Evolutionary conservation across 129 eudicot species (phyloP), one percentile per base, ranked within the genome.

Genomic region (Scalesia atractyloides): DNA sequence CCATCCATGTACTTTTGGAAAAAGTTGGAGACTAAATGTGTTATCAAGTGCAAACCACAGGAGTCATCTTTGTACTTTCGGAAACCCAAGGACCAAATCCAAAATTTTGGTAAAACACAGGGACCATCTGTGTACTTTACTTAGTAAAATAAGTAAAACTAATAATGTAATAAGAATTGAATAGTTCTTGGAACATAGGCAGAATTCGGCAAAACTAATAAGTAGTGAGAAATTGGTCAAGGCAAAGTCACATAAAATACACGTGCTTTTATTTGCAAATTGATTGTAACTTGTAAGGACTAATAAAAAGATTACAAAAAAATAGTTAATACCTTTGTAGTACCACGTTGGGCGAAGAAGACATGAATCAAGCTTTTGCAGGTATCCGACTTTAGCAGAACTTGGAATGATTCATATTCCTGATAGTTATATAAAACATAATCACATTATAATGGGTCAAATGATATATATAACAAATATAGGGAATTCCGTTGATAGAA

Each of bases 341-440:
- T 91, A 62, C 90, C 92, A 73, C 97, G 96, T 70, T 88, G 97
- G 16, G 96, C 84, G 83, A 91, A 91, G 85, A 91, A 91, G 75
- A 91, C 60, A 79, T 91, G 85, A 58, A 91, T 88, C 86, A 91
- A 88, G 79, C 92, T 79, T 84, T 73, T 91, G 87, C 93, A 84
- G 66, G 93, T 88, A 66, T 88, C 91, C 9, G 96, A 86, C 57
- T 76, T 82, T 49, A 86, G 72, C 63, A 91, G 89, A 50, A 47
- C 78, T 82, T 86, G 82, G 54, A 64, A 74, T 19, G 14, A 46
- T 41, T 53, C 46, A 34, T 37, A 14, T 76, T 95, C 99, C 99
- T 95, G 87, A 48, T 81, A 76, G 33, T 69, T 39, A 70, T 18
- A 80, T 44, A 64, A n/a, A 70, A 37, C n/a, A 53, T 26, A 20